Conservation (phyloP, 371 early-diverging fungal species). For the Mucor indicus region DNA sequence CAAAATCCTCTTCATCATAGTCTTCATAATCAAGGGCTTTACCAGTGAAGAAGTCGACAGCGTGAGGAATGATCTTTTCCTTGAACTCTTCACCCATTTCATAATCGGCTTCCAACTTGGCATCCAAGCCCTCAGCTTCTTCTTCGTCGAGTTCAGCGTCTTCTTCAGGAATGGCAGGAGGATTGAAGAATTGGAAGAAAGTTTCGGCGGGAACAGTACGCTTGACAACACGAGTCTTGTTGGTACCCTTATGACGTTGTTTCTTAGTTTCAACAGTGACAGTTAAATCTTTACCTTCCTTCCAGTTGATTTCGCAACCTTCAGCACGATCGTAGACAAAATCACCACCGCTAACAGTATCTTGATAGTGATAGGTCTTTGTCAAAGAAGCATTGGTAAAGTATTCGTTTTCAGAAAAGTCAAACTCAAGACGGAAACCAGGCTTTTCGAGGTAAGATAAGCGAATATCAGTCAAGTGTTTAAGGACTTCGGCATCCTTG, state of each 20-base stretch:
- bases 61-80: constrained; percentile 92
- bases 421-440: constrained; percentile 92
- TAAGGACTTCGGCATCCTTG: constrained; percentile 81
- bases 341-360: constrained; percentile 69
- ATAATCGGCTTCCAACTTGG: constrained; percentile 88
- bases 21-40: constrained; percentile 87
- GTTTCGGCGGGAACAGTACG: constrained; percentile 90
- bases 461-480: constrained; percentile 83
- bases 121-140: constrained; percentile 75
- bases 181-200: constrained; percentile 95
- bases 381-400: constrained; percentile 83
- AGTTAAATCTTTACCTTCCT: constrained; percentile 92
- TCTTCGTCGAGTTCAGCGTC: constrained; percentile 73
- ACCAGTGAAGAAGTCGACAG: constrained; percentile 98
- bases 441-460: constrained; percentile 78
- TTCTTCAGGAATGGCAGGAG: constrained; percentile 73
- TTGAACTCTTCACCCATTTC: constrained; percentile 93
- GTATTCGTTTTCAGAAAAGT: constrained; percentile 84
- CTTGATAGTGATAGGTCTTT: constrained; percentile 89
- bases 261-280: constrained; percentile 92
- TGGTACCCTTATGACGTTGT: constrained; percentile 97
- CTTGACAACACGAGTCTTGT: constrained; percentile 97
- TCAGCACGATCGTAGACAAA: constrained; percentile 89
- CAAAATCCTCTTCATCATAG: constrained; percentile 66
- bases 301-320: constrained; percentile 91